Evolutionary conservation across 768 basidiomycete species (phyloP), one percentile per base, ranked within the genome.

Genomic region (Asterophora parasitica): DNA sequence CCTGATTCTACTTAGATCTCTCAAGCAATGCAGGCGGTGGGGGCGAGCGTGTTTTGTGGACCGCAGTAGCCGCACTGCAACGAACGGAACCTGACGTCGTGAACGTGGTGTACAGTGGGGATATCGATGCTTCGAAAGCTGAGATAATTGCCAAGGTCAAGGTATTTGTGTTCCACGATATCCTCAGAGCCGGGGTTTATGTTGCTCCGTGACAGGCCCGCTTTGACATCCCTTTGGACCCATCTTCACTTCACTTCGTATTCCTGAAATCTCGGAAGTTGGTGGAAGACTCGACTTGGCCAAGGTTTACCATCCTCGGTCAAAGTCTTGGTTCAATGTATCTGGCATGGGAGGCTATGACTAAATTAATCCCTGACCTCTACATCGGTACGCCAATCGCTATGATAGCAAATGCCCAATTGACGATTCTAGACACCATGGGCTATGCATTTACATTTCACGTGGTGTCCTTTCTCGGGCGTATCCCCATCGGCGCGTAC

Each of bases 381-480:
- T 99, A 83, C 67, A 87, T 99, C 31, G 93, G 93, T 92, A 37
- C 30, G 79, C 53, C 38, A 33, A 23, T 36, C 7, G 36, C 19
- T 7, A 41, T 19, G 30, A 15, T 23, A 38, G 33, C 27, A 33
- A 31, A 23, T 28, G 26, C 34, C 43, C 19, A 47, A 50, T 48
- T 56, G 19, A 52, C 40, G 50, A 37, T 42, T 15, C 36, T 56
- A 96, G 95, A 99, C 62, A 92, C 93, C 0, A 98, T 98, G 94
- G 96, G 96, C 23, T 96, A 93, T 57, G 92, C 93, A 0, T 97
- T 97, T 61, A 91, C 92, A 1, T 92, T 90, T 64, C 91, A 85
- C 13, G 69, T 88, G 26, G 83, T 93, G 7, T 67, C 78, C 0
- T 65, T 81, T 43, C 59, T 95, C 1, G 75, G 79, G 12, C 61